phyloP scores from a whole-genome alignment of 73 alveolate species.

The Diophrys sp. region DNA sequence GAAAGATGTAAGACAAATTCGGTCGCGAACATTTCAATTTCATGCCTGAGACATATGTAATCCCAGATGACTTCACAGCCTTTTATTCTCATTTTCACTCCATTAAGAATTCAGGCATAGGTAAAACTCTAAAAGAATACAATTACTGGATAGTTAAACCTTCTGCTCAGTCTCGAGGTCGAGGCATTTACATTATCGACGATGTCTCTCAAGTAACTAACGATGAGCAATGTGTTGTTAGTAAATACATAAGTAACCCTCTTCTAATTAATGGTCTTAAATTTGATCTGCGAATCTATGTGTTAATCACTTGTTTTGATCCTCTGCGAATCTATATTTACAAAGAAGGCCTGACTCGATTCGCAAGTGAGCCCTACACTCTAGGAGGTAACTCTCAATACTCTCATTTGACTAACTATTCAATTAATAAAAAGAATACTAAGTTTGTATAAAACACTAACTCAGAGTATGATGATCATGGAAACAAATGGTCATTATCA shows the following conservation, averaged over 20 bases:
- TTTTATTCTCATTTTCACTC: conserved; percentile 61
- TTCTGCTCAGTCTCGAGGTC: conserved; percentile 64
- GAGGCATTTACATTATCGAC: conserved; percentile 71
- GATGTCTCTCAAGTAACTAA: conserved; percentile 50
- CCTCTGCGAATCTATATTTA: conserved; percentile 77
- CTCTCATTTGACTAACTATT: conserved; percentile 76
- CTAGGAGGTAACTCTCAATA: conserved; percentile 25
- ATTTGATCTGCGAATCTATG: conserved; percentile 81
- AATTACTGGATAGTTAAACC: conserved; percentile 76
- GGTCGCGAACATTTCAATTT: conserved; percentile 66
- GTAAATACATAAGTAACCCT: conserved; percentile 73
- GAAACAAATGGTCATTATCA: conserved; percentile 74
- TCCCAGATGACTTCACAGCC: conserved; percentile 76
- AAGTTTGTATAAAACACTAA: conserved; percentile 62
- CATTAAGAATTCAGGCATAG: conserved; percentile 69
- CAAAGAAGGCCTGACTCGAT: conserved; percentile 74
- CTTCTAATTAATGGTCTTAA: conserved; percentile 65
- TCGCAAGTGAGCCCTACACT: conserved; percentile 55
- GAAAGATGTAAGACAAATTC: conserved; percentile 63
- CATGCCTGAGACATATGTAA: conserved; percentile 73
- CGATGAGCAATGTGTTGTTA: conserved; percentile 55
- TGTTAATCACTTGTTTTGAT: conserved; percentile 65
- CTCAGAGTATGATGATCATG: conserved; percentile 59
- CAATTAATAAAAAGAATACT: conserved; percentile 69
- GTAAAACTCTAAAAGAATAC: conserved; percentile 20